These are phyloP conservation scores for Aureobasidium zeae DNA, from an alignment of 2,329 filamentous ascomycete species.

Conservation along the genomic window DNA sequence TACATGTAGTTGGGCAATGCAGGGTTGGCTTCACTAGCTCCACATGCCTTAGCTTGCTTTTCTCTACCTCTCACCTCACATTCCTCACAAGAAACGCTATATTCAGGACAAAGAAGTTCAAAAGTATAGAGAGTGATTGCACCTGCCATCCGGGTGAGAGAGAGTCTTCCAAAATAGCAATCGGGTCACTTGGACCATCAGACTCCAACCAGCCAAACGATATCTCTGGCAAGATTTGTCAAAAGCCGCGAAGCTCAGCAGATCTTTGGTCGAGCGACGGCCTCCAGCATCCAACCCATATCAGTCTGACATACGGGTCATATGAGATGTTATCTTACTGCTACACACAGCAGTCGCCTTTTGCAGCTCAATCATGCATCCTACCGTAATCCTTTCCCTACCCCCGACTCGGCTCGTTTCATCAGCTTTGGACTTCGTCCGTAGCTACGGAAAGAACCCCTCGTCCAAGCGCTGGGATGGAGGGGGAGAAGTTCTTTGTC, in stretches of 20 bases:
- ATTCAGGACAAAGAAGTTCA: conserved; percentile 14
- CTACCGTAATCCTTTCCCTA: conserved; percentile 7
- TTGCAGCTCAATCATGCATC: conserved; percentile 16
- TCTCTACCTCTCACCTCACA: conserved; percentile 13
- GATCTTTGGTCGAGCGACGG: conserved; percentile 11
- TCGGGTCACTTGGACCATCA: neutral
- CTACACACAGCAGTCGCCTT: conserved; percentile 10
- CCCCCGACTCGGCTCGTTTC: conserved; percentile 8
- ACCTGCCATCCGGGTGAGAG: too few species aligned
- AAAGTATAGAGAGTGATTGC: neutral
- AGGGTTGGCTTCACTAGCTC: conserved; percentile 3
- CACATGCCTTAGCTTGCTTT: conserved; percentile 9
- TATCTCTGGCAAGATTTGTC: conserved; percentile 8
- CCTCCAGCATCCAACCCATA: conserved; percentile 15
- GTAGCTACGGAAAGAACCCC: conserved; percentile 6
- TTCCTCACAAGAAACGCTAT: conserved; percentile 8
- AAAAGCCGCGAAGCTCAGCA: conserved; percentile 7
- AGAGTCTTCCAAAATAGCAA: neutral
- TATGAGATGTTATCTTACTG: conserved; percentile 7
- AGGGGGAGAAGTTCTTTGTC: conserved; percentile 4
- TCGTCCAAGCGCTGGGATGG: conserved; percentile 5
- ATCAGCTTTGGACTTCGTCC: conserved; percentile 5
- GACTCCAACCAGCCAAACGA: neutral
- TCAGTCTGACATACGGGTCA: conserved; percentile 12
- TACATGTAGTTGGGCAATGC: neutral